These are phyloP conservation scores for Aphanomyces invadans DNA, from an alignment of 352 stramenopile genomes.

Conservation along the genomic window DNA sequence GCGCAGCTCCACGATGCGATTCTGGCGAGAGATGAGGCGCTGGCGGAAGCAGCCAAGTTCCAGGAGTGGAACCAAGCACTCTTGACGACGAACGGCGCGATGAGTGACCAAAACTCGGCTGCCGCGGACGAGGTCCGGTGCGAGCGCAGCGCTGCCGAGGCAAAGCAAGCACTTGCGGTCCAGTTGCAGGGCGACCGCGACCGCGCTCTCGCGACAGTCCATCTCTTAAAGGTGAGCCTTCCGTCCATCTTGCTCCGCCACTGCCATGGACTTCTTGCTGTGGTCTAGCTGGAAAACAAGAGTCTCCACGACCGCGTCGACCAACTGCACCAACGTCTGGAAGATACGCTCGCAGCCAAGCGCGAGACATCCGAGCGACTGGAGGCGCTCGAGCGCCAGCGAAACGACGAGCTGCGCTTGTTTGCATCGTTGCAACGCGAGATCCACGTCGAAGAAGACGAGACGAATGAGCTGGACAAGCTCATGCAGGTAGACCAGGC, in stretches of 20 bases:
- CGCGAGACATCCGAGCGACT: not conserved
- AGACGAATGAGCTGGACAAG: slow-evolving; percentile 19
- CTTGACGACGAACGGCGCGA: slow-evolving; percentile 7
- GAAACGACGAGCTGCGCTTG: not conserved
- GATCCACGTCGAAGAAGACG: slow-evolving; percentile 17
- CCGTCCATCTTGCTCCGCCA: not conserved
- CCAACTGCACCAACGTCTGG: slow-evolving; percentile 46
- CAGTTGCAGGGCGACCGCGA: slow-evolving; percentile 14
- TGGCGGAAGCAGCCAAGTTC: not conserved
- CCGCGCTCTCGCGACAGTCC: not conserved
- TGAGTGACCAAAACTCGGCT: not conserved
- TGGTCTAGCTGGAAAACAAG: slow-evolving; percentile 36
- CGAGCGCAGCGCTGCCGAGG: not conserved
- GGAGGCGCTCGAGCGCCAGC: not conserved
- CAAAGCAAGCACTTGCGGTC: not conserved
- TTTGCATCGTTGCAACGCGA: slow-evolving; percentile 9
- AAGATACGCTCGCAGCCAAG: slow-evolving; percentile 8
- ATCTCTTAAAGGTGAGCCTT: not conserved
- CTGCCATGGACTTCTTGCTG: too few species aligned
- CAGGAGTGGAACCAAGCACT: slow-evolving; percentile 23
- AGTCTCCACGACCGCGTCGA: slow-evolving; percentile 44
- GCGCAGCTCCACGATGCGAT: slow-evolving; percentile 7
- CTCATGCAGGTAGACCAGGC: not conserved
- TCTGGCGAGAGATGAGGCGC: not conserved
- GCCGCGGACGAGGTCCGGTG: not conserved